Evolutionary conservation across 1,139 yeast species (phyloP).

Genomic region (Geotrichum restrictum): DNA sequence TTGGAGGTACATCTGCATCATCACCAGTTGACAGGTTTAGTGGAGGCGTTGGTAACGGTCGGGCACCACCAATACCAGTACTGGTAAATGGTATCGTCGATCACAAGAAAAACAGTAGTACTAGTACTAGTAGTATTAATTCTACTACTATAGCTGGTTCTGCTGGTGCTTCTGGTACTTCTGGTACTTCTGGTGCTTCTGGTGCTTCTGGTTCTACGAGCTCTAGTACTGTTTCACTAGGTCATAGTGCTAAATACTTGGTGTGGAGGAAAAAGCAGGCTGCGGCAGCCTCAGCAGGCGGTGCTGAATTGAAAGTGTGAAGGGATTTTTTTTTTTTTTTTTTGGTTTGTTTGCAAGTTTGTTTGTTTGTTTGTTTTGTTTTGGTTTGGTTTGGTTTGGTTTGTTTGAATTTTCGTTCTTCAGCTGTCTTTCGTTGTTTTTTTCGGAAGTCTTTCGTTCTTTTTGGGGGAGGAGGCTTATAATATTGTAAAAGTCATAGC

Average conservation of each 20-base stretch:
- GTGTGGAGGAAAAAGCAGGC: constrained; percentile 49
- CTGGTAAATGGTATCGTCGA: neutral
- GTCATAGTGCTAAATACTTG: constrained; percentile 67
- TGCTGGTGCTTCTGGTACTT: too few relatives aligned
- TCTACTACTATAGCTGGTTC: too few relatives aligned
- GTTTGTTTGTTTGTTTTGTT: neutral
- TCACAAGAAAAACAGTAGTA: too few relatives aligned
- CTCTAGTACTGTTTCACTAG: constrained; percentile 39
- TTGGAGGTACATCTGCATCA: neutral
- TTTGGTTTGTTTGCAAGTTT: neutral
- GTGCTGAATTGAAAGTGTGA: neutral
- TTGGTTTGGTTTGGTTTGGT: neutral
- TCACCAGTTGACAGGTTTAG: neutral
- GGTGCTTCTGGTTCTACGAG: too few relatives aligned
- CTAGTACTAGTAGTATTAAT: too few relatives aligned
- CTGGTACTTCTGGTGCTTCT: too few relatives aligned
- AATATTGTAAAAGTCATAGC: too few relatives aligned
- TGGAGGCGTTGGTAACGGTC: constrained; percentile 20
- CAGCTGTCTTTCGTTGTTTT: too few relatives aligned
- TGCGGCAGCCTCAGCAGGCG: neutral
- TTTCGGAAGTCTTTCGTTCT: too few relatives aligned
- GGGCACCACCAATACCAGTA: neutral
- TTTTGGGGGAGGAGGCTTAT: too few relatives aligned
- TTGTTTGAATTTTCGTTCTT: neutral
- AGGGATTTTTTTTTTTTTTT: neutral